Conservation (phyloP, 1,139 yeast genomes). For the Yamadazyma diddensiae region DNA sequence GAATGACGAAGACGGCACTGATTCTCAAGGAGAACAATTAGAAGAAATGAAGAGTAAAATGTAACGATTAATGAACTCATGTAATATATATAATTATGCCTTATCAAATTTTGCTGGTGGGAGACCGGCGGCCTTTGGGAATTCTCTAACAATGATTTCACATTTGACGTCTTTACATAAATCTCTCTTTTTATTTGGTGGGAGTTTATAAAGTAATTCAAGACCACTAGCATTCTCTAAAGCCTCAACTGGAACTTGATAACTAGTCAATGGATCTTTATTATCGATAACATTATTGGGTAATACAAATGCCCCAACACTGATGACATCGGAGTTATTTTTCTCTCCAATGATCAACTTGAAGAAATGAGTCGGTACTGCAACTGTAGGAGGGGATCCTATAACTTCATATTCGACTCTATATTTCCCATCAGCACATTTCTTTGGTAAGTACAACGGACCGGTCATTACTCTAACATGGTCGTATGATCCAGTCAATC, state of each 20-base stretch:
- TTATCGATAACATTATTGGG: slow-evolving; percentile 82
- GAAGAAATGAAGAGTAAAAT: slow-evolving; percentile 14
- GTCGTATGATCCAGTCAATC: slow-evolving; percentile 64
- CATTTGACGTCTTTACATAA: slow-evolving; percentile 82
- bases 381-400: slow-evolving; percentile 94
- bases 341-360: slow-evolving; percentile 84
- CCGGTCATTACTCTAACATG: slow-evolving; percentile 89
- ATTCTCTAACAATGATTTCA: slow-evolving; percentile 80
- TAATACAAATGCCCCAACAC: slow-evolving; percentile 89
- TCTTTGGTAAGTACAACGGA: slow-evolving; percentile 83
- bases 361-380: slow-evolving; percentile 97
- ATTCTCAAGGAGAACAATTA: slow-evolving; percentile 2
- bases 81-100: slow-evolving; percentile 4
- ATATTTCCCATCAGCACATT: slow-evolving; percentile 61
- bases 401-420: slow-evolving; percentile 86
- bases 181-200: slow-evolving; percentile 55
- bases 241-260: slow-evolving; percentile 88
- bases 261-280: slow-evolving; percentile 62
- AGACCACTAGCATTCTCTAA: slow-evolving; percentile 84
- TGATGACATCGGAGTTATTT: slow-evolving; percentile 46
- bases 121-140: slow-evolving; percentile 47
- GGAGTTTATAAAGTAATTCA: slow-evolving; percentile 70
- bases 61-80: slow-evolving; percentile 5
- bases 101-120: slow-evolving; percentile 17
- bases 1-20: slow-evolving; percentile 9